phyloP scores from a whole-genome alignment of 2,329 filamentous ascomycete genomes.

The Cytospora leucostoma region DNA sequence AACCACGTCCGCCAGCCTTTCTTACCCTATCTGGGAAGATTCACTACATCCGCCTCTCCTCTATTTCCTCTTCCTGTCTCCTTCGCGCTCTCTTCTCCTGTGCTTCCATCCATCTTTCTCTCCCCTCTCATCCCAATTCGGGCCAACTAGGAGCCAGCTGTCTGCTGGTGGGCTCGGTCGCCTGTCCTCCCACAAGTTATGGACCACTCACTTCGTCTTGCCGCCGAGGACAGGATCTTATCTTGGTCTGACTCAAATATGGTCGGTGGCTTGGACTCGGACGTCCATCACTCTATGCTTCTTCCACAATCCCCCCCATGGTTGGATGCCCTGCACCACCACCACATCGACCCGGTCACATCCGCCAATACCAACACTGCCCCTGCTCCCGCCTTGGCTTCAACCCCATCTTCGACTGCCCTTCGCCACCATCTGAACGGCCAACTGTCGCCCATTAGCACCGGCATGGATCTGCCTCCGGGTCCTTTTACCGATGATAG shows the following conservation, averaged over 20 bases:
- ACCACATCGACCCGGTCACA: constrained; percentile 28
- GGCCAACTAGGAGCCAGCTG: constrained; percentile 2
- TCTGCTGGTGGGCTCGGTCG: constrained; percentile 19
- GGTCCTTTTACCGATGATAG: constrained; percentile 29
- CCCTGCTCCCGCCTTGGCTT: constrained; percentile 33
- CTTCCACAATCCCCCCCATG: constrained; percentile 42
- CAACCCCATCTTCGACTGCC: constrained; percentile 34
- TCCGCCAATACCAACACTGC: constrained; percentile 11
- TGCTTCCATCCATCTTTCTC: not conserved
- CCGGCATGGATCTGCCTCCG: constrained; percentile 46
- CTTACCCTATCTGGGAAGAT: constrained; percentile 17
- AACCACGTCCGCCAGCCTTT: constrained; percentile 20
- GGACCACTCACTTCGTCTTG: constrained; percentile 47
- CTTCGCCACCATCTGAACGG: constrained; percentile 42
- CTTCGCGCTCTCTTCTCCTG: not conserved
- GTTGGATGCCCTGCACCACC: constrained; percentile 34
- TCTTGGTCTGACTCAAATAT: constrained; percentile 47
- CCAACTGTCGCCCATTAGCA: constrained; percentile 57
- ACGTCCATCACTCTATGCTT: constrained; percentile 41
- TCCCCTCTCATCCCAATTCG: not conserved
- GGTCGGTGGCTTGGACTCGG: constrained; percentile 44
- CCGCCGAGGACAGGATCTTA: constrained; percentile 45
- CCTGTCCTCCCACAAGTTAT: constrained; percentile 43
- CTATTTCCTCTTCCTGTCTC: constrained; percentile 15
- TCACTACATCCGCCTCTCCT: constrained; percentile 12